Base-by-base conservation (phyloP, 2,329 filamentous ascomycete species). In the Nemania serpens region DNA sequence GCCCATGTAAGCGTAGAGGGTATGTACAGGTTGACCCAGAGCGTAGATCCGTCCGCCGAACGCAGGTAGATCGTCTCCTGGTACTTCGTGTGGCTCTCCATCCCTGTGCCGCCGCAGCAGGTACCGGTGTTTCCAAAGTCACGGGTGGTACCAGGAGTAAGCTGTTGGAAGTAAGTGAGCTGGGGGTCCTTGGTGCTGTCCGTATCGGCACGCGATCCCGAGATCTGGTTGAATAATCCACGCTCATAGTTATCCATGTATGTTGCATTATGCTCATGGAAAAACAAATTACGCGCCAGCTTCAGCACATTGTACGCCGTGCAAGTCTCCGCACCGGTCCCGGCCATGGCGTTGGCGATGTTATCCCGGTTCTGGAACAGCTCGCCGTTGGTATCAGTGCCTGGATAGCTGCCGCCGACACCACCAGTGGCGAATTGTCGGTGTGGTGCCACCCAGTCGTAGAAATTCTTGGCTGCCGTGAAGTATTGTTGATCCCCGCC, bases 181-280 rank as follows among this genome's bases (percentile, higher is more conserved):
- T 68, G 66, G 5, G 72, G 72, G 42, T 73, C 72, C 15, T 29
- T 42, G 9, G 25, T 62, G 41, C 59, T 67, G 17, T 46, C 25
- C 2, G 61, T 65, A 54, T 74, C 73, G 1, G 62, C 66, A n/a
- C 73, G 71, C 11, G 73, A 74, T 0, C 70, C 73, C 3, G 70
- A 51, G 47, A 74, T 74, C 67, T 73, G 72, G 62, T 74, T 74
- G 60, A 73, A 74, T 17, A 74, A 50, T 7, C 73, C 71, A 15
- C 72, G 71, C 63, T 74, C 73, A 55, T 74, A 74, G 61, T 68
- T 66, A 58, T 74, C 73, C 73, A 74, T 74, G 63, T 73, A 74
- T 2, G 68, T 66, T 2, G 71, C 71, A 29, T 74, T 67, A 49
- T 73, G 71, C 36, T 74, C 68, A 51, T 74, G 71, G 29, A 74